These are phyloP conservation scores for Medakamo hakoo DNA, from an alignment of 139 green algal species.

Conservation along the genomic window DNA sequence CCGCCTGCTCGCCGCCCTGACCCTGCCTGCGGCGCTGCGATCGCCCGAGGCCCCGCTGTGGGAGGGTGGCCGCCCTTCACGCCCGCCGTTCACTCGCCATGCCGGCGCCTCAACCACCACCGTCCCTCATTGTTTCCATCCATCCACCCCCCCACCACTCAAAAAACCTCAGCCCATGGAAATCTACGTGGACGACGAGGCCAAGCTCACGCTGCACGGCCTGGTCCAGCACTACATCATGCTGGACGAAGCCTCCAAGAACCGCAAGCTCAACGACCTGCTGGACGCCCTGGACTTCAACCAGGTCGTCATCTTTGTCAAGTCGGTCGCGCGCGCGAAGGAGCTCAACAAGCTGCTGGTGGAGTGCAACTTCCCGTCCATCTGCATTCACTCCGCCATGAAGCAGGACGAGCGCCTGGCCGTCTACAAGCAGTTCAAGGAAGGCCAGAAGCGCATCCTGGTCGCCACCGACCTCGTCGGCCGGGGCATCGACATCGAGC, in stretches of 20 bases:
- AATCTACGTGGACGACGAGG: slow-evolving; percentile 88
- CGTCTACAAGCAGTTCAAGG: slow-evolving; percentile 93
- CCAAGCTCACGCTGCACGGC: slow-evolving; percentile 98
- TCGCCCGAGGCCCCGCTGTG: not conserved
- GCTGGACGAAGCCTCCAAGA: slow-evolving; percentile 96
- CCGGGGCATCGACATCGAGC: slow-evolving; percentile 97
- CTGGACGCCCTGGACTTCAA: slow-evolving; percentile 99
- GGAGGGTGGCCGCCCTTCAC: too few species aligned
- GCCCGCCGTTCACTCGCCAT: too few species aligned
- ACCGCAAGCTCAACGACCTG: slow-evolving; percentile 96
- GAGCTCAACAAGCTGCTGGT: slow-evolving; percentile 86
- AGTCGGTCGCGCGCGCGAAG: slow-evolving; percentile 58
- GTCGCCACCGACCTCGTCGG: slow-evolving; percentile 95
- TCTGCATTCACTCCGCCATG: slow-evolving; percentile 79
- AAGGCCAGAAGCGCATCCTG: slow-evolving; percentile 90
- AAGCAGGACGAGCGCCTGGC: slow-evolving; percentile 67
- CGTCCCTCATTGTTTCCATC: not conserved
- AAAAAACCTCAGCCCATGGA: slow-evolving; percentile 49
- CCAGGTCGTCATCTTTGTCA: slow-evolving; percentile 94
- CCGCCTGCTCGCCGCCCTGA: not conserved
- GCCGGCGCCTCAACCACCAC: too few species aligned
- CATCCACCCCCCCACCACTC: not conserved
- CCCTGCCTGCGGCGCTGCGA: not conserved
- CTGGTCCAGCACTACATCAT: slow-evolving; percentile 99
- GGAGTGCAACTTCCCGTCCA: slow-evolving; percentile 97